phyloP scores from a whole-genome alignment of 2,329 filamentous ascomycete genomes.

The Calycina marina region DNA sequence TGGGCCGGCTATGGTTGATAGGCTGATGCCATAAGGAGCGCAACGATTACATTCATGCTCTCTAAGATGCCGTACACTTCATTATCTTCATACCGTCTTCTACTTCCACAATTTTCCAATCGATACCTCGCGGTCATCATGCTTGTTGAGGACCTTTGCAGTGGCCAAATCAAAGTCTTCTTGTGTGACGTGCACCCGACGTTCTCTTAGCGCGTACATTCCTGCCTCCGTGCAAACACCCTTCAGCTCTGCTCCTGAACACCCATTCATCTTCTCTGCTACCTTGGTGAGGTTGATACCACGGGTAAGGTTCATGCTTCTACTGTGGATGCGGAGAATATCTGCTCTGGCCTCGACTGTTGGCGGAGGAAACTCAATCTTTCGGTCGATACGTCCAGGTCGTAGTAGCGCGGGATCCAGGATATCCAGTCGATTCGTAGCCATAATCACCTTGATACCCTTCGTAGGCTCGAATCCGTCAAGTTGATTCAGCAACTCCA shows the following conservation, averaged over 20 bases:
- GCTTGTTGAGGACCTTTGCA: slow-evolving; percentile 98
- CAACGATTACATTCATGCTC: too few species aligned
- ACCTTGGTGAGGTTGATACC: slow-evolving; percentile 98
- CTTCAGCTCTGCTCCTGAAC: slow-evolving; percentile 93
- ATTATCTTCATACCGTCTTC: too few species aligned
- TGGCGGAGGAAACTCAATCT: slow-evolving; percentile 97
- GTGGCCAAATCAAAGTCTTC: slow-evolving; percentile 98
- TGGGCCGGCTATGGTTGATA: too few species aligned
- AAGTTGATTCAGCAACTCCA: slow-evolving; percentile 94
- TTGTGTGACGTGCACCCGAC: slow-evolving; percentile 94
- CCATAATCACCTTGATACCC: slow-evolving; percentile 99
- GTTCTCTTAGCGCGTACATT: slow-evolving; percentile 93
- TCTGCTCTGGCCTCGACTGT: slow-evolving; percentile 93
- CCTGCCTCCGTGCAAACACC: slow-evolving; percentile 97
- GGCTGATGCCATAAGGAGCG: too few species aligned
- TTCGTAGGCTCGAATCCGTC: slow-evolving; percentile 98
- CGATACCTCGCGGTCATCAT: slow-evolving; percentile 94
- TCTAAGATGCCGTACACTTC: too few species aligned
- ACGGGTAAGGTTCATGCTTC: slow-evolving; percentile 96
- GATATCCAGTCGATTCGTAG: slow-evolving; percentile 94
- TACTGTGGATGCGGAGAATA: slow-evolving; percentile 91
- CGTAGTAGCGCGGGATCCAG: slow-evolving; percentile 87
- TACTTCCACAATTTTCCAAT: slow-evolving; percentile 80
- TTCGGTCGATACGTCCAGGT: slow-evolving; percentile 94
- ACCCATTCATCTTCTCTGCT: slow-evolving; percentile 99